phyloP scores from a whole-genome alignment of 2,329 filamentous ascomycete genomes.

The Botrytis paeoniae region DNA sequence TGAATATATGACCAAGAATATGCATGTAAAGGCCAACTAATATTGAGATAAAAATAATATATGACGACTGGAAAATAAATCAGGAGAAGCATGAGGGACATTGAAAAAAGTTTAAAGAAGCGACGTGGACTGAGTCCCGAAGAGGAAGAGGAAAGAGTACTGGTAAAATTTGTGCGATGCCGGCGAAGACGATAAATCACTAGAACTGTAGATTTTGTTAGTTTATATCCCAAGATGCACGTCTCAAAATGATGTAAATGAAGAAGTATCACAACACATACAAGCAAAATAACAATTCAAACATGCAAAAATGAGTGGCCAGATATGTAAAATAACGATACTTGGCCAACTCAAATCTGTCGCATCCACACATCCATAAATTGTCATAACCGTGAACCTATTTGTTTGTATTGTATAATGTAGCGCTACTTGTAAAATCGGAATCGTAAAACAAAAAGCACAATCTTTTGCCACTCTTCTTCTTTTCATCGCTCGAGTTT shows the following conservation, averaged over 20 bases:
- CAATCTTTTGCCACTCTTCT: constrained; percentile 50
- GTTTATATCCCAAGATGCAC: rapidly evolving
- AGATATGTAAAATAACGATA: constrained; percentile 52
- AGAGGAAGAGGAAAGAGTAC: constrained; percentile 50
- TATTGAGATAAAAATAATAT: constrained; percentile 53
- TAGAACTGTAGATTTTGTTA: constrained; percentile 44
- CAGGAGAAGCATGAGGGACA: constrained; percentile 50
- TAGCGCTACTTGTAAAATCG: constrained; percentile 51
- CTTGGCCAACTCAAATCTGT: constrained; percentile 57
- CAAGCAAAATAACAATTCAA: constrained; percentile 55
- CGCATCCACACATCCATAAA: constrained; percentile 56
- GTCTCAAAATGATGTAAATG: not conserved
- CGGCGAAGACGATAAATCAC: constrained; percentile 58
- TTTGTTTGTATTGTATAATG: constrained; percentile 59
- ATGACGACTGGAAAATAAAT: constrained; percentile 52
- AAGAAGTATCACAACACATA: constrained; percentile 39
- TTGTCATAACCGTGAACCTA: constrained; percentile 56
- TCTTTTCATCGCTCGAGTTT: constrained; percentile 47
- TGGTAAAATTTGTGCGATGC: constrained; percentile 57
- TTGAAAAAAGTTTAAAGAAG: constrained; percentile 59
- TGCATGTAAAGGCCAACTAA: constrained; percentile 37
- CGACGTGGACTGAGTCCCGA: constrained; percentile 55
- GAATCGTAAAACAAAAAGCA: constrained; percentile 54
- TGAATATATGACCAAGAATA: constrained; percentile 56
- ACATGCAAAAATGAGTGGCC: constrained; percentile 53